Conservation (phyloP, 116 monocot genomes). For the Thalassia testudinum region DNA sequence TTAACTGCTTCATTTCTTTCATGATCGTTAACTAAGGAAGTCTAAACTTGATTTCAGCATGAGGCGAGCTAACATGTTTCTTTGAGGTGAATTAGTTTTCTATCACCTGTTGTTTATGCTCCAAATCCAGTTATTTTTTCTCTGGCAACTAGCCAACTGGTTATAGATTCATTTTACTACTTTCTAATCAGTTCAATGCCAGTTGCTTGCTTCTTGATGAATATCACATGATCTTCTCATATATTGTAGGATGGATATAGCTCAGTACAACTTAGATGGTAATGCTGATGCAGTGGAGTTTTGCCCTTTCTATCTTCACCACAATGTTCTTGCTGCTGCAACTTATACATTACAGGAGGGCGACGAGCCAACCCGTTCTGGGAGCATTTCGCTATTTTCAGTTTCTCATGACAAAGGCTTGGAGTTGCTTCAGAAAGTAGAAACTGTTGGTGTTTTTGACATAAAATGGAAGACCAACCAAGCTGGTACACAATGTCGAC, state of each 20-base stretch:
- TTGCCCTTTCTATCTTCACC: constrained; percentile 42
- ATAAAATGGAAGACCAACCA: constrained; percentile 63
- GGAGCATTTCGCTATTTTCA: constrained; percentile 76
- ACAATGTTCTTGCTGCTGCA: constrained; percentile 54
- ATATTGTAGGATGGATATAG: constrained; percentile 53
- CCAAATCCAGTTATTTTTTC: too few relatives aligned
- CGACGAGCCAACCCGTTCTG: constrained; percentile 27
- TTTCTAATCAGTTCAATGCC: too few relatives aligned
- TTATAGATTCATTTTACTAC: too few relatives aligned
- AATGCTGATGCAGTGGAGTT: constrained; percentile 87
- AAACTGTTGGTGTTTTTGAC: constrained; percentile 71
- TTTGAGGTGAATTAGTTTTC: too few relatives aligned
- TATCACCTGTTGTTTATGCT: too few relatives aligned
- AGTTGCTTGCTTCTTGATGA: too few relatives aligned
- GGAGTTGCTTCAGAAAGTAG: constrained; percentile 28
- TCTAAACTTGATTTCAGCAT: too few relatives aligned
- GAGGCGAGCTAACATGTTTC: too few relatives aligned
- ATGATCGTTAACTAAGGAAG: too few relatives aligned
- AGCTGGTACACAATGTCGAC: constrained; percentile 16
- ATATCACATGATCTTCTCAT: neutral
- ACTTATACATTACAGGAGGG: constrained; percentile 85
- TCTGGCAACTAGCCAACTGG: too few relatives aligned
- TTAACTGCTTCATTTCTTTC: too few relatives aligned
- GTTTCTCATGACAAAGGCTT: constrained; percentile 19
- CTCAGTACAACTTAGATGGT: constrained; percentile 40